phyloP scores from a whole-genome alignment of 169 alveolate genomes.

The Cryptosporidium viatorum region DNA sequence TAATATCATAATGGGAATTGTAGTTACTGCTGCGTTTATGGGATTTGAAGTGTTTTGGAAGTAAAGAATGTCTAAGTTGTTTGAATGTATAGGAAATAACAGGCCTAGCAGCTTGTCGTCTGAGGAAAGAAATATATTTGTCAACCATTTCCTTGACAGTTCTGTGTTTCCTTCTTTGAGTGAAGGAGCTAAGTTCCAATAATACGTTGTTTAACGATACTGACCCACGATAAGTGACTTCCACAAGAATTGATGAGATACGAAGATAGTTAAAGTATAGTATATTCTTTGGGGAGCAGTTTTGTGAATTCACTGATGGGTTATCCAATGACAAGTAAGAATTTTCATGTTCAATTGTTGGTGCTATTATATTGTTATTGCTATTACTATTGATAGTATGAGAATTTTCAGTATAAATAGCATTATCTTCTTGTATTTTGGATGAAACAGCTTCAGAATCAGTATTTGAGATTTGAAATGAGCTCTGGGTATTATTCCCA shows the following conservation, averaged over 20 bases:
- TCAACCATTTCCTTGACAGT: constrained; percentile 61
- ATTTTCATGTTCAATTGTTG: background rate
- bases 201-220: constrained; percentile 60
- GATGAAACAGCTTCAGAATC: background rate
- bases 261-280: constrained; percentile 58
- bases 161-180: constrained; percentile 58
- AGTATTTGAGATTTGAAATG: background rate
- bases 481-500: background rate
- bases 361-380: background rate
- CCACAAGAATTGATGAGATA: constrained; percentile 62
- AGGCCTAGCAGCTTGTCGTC: constrained; percentile 71
- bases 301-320: background rate
- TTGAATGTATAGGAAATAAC: constrained; percentile 58
- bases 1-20: constrained; percentile 24
- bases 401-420: background rate
- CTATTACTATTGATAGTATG: background rate
- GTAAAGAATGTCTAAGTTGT: constrained; percentile 58
- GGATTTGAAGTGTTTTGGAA: constrained; percentile 68
- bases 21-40: constrained; percentile 34
- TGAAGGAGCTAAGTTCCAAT: constrained; percentile 56
- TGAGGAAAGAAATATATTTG: constrained; percentile 44
- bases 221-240: constrained; percentile 70
- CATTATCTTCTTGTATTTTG: background rate
- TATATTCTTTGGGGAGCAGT: constrained; percentile 35
- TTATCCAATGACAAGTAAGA: background rate